Evolutionary conservation across 768 basidiomycete genomes (phyloP).

Genomic region (Clitopilus passeckerianus): DNA sequence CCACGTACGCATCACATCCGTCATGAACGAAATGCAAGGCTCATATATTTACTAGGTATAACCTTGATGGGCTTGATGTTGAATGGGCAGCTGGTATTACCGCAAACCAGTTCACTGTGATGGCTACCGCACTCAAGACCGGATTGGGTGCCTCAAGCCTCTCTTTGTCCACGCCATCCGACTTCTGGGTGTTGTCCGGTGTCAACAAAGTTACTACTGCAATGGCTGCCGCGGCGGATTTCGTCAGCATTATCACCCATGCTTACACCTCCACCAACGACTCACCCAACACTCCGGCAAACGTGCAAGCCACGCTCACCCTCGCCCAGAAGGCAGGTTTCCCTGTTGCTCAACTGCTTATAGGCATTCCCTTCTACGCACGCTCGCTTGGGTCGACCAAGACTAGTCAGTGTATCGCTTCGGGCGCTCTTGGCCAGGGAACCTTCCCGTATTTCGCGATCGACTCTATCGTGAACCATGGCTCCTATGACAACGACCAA

Average conservation of each 20-base stretch:
- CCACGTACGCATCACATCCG: neutral
- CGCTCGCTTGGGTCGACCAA: neutral
- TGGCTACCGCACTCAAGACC: slow-evolving; percentile 3
- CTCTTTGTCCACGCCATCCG: slow-evolving; percentile 7
- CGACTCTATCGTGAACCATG: slow-evolving; percentile 1
- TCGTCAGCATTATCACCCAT: neutral
- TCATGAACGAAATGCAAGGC: neutral
- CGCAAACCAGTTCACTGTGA: slow-evolving; percentile 4
- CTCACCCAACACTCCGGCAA: neutral
- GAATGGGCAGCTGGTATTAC: slow-evolving; percentile 4
- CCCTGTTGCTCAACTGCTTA: neutral
- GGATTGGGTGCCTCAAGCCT: neutral
- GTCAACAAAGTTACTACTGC: slow-evolving; percentile 6
- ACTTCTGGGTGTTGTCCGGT: slow-evolving; percentile 8
- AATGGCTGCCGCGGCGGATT: neutral
- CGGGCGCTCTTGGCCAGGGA: slow-evolving; percentile 3
- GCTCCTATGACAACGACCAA: neutral
- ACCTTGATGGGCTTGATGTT: slow-evolving; percentile 4
- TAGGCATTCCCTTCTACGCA: slow-evolving; percentile 7
- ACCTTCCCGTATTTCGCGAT: slow-evolving; percentile 8
- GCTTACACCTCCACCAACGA: neutral
- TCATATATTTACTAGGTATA: neutral
- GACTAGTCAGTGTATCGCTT: neutral
- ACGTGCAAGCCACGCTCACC: slow-evolving; percentile 1
- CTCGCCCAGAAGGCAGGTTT: slow-evolving; percentile 3